phyloP scores from a whole-genome alignment of 495 filamentous ascomycete species.

The Aspergillus mulundensis region DNA sequence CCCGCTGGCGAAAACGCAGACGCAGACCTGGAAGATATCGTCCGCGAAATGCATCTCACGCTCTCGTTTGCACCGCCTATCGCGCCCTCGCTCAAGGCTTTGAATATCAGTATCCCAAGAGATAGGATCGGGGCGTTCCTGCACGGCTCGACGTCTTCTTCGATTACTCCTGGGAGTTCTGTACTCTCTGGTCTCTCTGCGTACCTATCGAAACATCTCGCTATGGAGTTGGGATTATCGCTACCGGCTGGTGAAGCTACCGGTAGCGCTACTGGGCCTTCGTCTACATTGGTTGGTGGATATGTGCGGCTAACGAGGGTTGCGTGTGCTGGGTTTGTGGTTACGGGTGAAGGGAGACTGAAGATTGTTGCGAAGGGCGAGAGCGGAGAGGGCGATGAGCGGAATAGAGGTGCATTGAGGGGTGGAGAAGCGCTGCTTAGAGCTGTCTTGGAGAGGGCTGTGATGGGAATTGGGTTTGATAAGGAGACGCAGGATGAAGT shows the following conservation, averaged over 20 bases:
- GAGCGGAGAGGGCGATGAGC: constrained; percentile 16
- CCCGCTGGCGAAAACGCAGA: neutral
- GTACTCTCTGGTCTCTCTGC: constrained; percentile 40
- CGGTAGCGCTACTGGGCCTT: constrained; percentile 8
- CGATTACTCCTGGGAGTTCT: constrained; percentile 3
- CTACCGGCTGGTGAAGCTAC: neutral
- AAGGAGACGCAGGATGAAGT: neutral
- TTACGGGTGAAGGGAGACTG: constrained; percentile 48
- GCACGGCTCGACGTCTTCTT: neutral
- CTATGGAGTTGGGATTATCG: constrained; percentile 39
- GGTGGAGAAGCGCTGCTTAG: constrained; percentile 49
- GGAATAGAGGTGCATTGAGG: neutral
- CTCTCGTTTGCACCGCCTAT: constrained; percentile 35
- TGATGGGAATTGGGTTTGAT: neutral
- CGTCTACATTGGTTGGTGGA: constrained; percentile 21
- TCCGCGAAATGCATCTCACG: constrained; percentile 41
- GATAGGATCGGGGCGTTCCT: constrained; percentile 30
- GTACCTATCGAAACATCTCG: constrained; percentile 46
- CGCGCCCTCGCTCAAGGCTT: constrained; percentile 40
- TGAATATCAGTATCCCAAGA: constrained; percentile 44
- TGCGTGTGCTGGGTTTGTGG: constrained; percentile 50
- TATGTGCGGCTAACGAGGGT: constrained; percentile 47
- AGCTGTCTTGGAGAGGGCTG: constrained; percentile 28
- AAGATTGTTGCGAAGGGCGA: constrained; percentile 42
- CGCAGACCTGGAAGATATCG: constrained; percentile 24